Evolutionary conservation across 2,329 filamentous ascomycete species (phyloP).

Genomic region (Aspergillus arachidicola): DNA sequence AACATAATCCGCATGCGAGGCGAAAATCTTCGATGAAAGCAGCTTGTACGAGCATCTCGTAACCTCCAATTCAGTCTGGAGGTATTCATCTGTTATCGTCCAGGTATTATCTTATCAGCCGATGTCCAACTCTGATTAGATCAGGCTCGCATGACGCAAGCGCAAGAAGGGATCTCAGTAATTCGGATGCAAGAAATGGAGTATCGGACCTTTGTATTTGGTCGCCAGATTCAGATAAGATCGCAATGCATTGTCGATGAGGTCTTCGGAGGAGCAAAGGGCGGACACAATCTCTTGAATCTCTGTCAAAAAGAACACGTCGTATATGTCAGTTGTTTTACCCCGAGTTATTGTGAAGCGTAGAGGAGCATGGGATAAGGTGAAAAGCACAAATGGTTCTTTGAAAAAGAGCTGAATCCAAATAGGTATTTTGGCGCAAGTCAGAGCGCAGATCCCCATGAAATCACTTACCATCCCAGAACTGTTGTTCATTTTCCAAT

Average conservation of each 20-base stretch:
- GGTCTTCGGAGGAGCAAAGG: slow-evolving; percentile 62
- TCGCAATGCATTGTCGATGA: slow-evolving; percentile 83
- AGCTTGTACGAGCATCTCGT: slow-evolving; percentile 78
- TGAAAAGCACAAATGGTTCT: background rate
- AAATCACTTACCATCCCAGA: slow-evolving; percentile 75
- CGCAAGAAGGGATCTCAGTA: background rate
- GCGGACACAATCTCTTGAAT: slow-evolving; percentile 66
- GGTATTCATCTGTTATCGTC: slow-evolving; percentile 61
- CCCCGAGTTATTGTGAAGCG: background rate
- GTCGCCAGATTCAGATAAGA: slow-evolving; percentile 80
- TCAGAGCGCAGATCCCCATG: slow-evolving; percentile 23
- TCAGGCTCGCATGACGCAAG: background rate
- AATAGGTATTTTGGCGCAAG: background rate
- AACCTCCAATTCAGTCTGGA: slow-evolving; percentile 76
- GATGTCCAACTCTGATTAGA: background rate
- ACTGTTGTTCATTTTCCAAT: slow-evolving; percentile 79
- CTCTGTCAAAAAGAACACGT: slow-evolving; percentile 49
- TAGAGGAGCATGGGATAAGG: background rate
- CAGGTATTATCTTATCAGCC: slow-evolving; percentile 10
- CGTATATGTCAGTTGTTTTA: background rate
- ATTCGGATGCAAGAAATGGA: background rate
- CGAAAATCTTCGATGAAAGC: slow-evolving; percentile 74
- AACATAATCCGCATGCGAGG: slow-evolving; percentile 77
- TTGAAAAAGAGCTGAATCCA: background rate
- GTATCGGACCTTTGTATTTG: slow-evolving; percentile 62